Percentiles rank a stretch among this genome's conserved stretches.
phyloP scores from a whole-genome alignment of 768 basidiomycete species.

The Russula dissimulans region DNA sequence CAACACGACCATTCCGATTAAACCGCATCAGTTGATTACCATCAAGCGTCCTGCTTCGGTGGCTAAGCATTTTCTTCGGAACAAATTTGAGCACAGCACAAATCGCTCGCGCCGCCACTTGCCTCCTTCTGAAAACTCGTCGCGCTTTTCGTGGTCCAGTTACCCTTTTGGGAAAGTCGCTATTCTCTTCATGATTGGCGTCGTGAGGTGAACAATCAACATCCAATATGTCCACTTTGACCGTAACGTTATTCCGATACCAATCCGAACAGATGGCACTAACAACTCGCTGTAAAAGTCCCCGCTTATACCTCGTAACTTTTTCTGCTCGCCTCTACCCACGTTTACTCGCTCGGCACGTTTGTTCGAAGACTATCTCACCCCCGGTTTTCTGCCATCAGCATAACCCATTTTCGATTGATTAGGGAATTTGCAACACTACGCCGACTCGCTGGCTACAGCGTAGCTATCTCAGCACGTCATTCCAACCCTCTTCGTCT shows the following conservation, averaged over 20 bases:
- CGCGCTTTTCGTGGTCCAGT: conserved; percentile 1
- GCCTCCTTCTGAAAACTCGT: conserved; percentile 8
- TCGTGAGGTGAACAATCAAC: background rate
- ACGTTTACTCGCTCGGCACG: background rate
- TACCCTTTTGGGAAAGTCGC: background rate
- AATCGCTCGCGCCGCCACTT: conserved; percentile 5
- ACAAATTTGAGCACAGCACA: conserved; percentile 9
- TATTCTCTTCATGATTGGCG: background rate
- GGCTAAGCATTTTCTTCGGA: background rate
- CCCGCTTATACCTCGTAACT: background rate
- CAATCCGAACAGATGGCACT: background rate
- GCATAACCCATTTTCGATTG: background rate
- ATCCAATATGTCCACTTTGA: background rate
- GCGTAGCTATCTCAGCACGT: background rate
- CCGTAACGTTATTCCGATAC: conserved; percentile 6
- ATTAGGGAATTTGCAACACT: background rate
- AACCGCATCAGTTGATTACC: background rate
- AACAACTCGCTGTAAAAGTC: conserved; percentile 2
- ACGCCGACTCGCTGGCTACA: background rate
- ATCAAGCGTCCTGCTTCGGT: background rate
- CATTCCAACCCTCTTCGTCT: background rate
- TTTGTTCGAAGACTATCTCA: background rate
- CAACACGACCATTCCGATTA: background rate
- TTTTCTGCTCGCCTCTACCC: background rate
- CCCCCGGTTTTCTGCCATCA: background rate